Evolutionary conservation across 108 stramenopile species (phyloP), one percentile per base, ranked within the genome.

Genomic region (Cyclotella kingstonii): DNA sequence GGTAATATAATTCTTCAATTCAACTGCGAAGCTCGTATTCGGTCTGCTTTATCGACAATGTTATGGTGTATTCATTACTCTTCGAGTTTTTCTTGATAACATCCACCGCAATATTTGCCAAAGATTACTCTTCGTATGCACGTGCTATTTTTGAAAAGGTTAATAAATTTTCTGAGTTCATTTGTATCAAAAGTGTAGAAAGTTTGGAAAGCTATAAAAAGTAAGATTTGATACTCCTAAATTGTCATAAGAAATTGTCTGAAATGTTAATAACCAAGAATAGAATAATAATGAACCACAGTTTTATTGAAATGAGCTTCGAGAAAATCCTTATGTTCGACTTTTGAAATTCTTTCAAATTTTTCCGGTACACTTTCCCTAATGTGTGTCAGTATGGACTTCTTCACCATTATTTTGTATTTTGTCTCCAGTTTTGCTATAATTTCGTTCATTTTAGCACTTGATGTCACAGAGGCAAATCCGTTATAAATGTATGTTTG

Each of bases 381-480:
- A 9, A 35, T 54, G 8, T 54, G 3, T 54, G 23, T 26, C 8
- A 2, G 25, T 22, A 7, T 25, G 5, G 21, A 12, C 23, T 22
- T 4, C 23, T 69, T 76, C 15, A 76, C 68, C 26, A 76, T 55
- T 8, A n/a, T 54, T 52, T 68, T 61, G 44, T 69, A 76, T 12
- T 4, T 21, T 22, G 39, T 38, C 34, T 73, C 65, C 58, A 73
- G 21, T 8, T 33, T 22, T 8, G 33, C 44, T 25, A 67, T 39
- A 15, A 25, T 27, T 17, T 43, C 18, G 21, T 38, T 52, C 50
- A 58, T 12, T 10, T 33, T 49, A 27, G 56, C n/a, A 22, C 36
- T 58, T 34, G 57, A 46, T 11, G 23, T 22, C 2, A 28, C 40
- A 18, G 39, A 55, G 34, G 40, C 51, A 5, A 54, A 8, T 9